phyloP scores from a whole-genome alignment of 2,329 filamentous ascomycete species.

The Coniochaeta sp. region DNA sequence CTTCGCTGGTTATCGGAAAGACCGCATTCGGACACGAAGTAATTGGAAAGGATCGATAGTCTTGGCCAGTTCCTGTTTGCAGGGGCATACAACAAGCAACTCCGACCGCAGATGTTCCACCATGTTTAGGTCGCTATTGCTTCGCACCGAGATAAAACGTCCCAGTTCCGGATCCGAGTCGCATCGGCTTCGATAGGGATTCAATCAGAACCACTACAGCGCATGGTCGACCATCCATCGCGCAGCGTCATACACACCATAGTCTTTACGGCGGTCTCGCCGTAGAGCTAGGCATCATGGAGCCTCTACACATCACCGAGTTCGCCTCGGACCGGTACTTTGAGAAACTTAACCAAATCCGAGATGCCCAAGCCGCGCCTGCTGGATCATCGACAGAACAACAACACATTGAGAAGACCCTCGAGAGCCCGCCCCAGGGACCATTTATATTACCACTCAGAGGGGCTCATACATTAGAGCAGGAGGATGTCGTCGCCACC shows the following conservation, averaged over 20 bases:
- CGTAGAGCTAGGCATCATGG: conserved; percentile 33
- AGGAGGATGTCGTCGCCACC: conserved; percentile 8
- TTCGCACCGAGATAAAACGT: conserved; percentile 14
- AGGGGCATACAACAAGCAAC: background rate
- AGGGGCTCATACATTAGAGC: conserved; percentile 11
- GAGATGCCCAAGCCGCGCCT: conserved; percentile 22
- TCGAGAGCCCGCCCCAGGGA: background rate
- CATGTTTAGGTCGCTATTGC: conserved; percentile 24
- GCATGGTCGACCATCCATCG: conserved; percentile 7
- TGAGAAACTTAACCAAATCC: conserved; percentile 41
- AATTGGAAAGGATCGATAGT: background rate
- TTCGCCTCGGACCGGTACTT: conserved; percentile 61
- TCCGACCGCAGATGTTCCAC: conserved; percentile 19
- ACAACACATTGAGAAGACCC: conserved; percentile 9
- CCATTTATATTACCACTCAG: conserved; percentile 21
- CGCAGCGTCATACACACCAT: conserved; percentile 9
- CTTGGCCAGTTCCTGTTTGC: background rate
- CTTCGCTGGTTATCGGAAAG: too few species aligned
- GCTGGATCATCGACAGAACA: conserved; percentile 14
- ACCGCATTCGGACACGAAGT: background rate
- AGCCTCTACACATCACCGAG: conserved; percentile 57
- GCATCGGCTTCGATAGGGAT: conserved; percentile 13
- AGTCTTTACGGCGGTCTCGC: conserved; percentile 13
- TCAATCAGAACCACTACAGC: background rate
- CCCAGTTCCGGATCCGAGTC: conserved; percentile 7